Conservation (phyloP, 2,329 filamentous ascomycete genomes). For the Didymella segeticola region DNA sequence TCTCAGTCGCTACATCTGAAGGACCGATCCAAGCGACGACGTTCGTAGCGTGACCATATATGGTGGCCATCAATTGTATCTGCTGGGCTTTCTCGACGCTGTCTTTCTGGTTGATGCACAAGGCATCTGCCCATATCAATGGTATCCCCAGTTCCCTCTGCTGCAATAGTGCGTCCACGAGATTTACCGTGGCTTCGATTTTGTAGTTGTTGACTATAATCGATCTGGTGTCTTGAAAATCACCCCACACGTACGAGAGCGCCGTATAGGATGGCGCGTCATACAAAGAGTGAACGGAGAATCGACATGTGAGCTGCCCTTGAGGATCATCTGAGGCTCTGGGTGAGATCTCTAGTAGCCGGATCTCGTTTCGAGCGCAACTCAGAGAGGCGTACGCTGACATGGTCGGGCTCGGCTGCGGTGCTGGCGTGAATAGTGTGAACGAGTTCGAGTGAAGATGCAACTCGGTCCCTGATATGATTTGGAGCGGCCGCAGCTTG, state of each 20-base stretch:
- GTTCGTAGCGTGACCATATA: not conserved
- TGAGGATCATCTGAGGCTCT: not conserved
- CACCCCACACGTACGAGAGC: conserved; percentile 6
- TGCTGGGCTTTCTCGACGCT: conserved; percentile 11
- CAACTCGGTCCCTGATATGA: too few species aligned
- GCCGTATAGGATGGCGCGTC: not conserved
- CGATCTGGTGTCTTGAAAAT: not conserved
- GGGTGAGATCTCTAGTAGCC: not conserved
- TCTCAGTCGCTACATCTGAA: not conserved
- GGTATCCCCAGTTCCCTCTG: not conserved
- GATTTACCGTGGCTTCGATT: not conserved
- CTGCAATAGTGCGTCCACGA: not conserved
- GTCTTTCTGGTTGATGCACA: conserved; percentile 20
- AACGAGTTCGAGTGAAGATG: too few species aligned
- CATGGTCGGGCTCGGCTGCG: too few species aligned
- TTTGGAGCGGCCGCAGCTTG: too few species aligned
- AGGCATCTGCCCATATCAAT: conserved; percentile 9
- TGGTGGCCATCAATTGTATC: conserved; percentile 12
- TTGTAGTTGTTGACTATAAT: not conserved
- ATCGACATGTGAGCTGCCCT: not conserved
- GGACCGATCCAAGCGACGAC: conserved; percentile 24
- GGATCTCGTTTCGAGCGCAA: not conserved
- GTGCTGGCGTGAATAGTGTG: too few species aligned
- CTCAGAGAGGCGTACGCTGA: not conserved
- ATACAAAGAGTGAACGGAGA: not conserved